Evolutionary conservation across 2,329 filamentous ascomycete species (phyloP).

Genomic region (Colletotrichum limetticola): DNA sequence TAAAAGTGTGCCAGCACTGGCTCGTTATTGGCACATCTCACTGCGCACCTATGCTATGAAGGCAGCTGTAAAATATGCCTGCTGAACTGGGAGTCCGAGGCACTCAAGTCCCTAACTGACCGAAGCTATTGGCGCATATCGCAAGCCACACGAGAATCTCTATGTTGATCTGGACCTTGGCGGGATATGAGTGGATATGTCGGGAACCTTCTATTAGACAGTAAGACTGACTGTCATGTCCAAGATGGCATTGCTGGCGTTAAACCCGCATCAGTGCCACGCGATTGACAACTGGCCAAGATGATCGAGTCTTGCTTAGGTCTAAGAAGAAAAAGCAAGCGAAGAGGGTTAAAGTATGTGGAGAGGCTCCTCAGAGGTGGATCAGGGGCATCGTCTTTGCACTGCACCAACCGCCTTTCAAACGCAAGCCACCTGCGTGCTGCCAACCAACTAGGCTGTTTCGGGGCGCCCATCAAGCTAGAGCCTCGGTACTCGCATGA

Average conservation of each 20-base stretch:
- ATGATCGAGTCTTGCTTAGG: conserved; percentile 15
- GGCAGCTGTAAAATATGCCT: not conserved
- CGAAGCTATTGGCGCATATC: conserved; percentile 14
- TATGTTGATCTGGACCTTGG: conserved; percentile 21
- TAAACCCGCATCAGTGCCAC: conserved; percentile 8
- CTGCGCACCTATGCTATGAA: not conserved
- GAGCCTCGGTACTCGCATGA: not conserved
- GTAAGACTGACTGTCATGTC: not conserved
- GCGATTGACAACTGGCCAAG: conserved; percentile 10
- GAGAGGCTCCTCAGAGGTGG: not conserved
- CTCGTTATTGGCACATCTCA: not conserved
- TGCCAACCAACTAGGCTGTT: not conserved
- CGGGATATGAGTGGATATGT: not conserved
- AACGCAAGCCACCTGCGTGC: not conserved
- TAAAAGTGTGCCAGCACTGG: not conserved
- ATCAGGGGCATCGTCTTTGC: conserved; percentile 12
- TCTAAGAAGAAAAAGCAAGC: conserved; percentile 26
- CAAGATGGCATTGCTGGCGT: not conserved
- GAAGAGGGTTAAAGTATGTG: conserved; percentile 18
- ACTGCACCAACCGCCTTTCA: not conserved
- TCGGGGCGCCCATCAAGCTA: not conserved
- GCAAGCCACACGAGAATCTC: conserved; percentile 10
- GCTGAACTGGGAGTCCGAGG: not conserved
- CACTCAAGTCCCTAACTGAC: not conserved
- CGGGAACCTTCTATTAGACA: not conserved